phyloP scores from a whole-genome alignment of 371 early-diverging fungal genomes.

The Mucor indicus region DNA sequence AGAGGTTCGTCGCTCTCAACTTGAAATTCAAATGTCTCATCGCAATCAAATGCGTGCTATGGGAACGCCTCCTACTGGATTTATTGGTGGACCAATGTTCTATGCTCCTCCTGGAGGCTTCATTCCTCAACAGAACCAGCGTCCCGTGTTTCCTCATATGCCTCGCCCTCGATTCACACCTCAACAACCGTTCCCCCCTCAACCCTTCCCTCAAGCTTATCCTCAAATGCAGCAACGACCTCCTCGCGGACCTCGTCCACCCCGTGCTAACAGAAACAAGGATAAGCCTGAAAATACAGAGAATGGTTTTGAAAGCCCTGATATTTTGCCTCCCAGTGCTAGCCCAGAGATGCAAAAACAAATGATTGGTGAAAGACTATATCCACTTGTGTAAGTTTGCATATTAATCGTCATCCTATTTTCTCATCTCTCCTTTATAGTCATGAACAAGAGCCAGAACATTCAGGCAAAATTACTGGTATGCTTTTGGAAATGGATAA shows the following conservation, averaged over 20 bases:
- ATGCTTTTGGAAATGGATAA: conserved; percentile 95
- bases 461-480: conserved; percentile 90
- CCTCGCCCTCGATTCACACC: conserved; percentile 60
- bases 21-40: conserved; percentile 82
- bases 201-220: conserved; percentile 19
- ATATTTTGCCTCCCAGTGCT: conserved; percentile 25
- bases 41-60: conserved; percentile 59
- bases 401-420: too few species aligned
- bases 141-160: conserved; percentile 44
- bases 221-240: conserved; percentile 24
- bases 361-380: conserved; percentile 83
- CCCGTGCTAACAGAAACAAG: conserved; percentile 9
- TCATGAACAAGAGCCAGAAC: conserved; percentile 50
- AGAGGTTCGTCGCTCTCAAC: conserved; percentile 77
- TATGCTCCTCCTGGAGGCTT: conserved; percentile 55
- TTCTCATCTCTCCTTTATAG: too few species aligned
- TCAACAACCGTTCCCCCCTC: conserved; percentile 43
- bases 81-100: conserved; percentile 40
- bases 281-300: not conserved
- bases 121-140: conserved; percentile 60
- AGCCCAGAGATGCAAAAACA: conserved; percentile 78
- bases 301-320: conserved; percentile 33
- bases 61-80: conserved; percentile 30
- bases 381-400: conserved; percentile 79
- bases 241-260: conserved; percentile 29